phyloP scores from a whole-genome alignment of 495 filamentous ascomycete genomes.

The Penicillium tannophilum region DNA sequence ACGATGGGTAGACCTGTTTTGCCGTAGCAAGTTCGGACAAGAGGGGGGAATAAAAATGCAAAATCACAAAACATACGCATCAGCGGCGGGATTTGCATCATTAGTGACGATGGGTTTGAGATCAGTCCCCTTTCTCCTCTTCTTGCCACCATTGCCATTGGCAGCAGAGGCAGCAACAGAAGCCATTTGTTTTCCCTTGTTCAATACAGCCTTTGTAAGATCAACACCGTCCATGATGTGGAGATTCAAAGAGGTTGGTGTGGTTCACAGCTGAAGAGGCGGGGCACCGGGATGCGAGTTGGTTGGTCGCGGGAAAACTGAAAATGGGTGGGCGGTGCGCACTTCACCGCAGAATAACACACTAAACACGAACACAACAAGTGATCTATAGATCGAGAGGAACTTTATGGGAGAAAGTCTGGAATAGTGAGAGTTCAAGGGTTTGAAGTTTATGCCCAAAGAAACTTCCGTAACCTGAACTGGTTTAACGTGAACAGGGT shows the following conservation, averaged over 20 bases:
- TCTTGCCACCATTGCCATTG: constrained; percentile 72
- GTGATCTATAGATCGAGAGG: not conserved
- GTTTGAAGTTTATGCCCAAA: not conserved
- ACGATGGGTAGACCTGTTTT: constrained; percentile 18
- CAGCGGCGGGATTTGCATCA: constrained; percentile 56
- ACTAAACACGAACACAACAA: not conserved
- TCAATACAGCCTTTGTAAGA: constrained; percentile 74
- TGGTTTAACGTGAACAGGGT: not conserved
- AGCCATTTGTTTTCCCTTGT: constrained; percentile 77
- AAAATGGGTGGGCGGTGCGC: constrained; percentile 18
- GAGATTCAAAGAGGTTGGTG: constrained; percentile 13
- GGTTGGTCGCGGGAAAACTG: constrained; percentile 19
- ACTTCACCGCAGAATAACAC: constrained; percentile 5
- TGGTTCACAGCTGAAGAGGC: constrained; percentile 26
- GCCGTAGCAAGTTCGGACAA: not conserved
- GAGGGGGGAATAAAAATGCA: constrained; percentile 20
- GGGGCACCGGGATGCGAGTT: constrained; percentile 27
- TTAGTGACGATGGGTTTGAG: constrained; percentile 90
- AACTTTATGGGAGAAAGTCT: no score
- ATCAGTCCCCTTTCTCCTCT: constrained; percentile 83
- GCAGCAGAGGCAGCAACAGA: constrained; percentile 58
- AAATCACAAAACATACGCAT: constrained; percentile 50
- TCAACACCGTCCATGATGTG: constrained; percentile 72
- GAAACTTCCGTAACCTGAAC: not conserved
- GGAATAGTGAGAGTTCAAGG: not conserved